phyloP scores from a whole-genome alignment of 2,329 filamentous ascomycete genomes.

The Scytalidium sp. region DNA sequence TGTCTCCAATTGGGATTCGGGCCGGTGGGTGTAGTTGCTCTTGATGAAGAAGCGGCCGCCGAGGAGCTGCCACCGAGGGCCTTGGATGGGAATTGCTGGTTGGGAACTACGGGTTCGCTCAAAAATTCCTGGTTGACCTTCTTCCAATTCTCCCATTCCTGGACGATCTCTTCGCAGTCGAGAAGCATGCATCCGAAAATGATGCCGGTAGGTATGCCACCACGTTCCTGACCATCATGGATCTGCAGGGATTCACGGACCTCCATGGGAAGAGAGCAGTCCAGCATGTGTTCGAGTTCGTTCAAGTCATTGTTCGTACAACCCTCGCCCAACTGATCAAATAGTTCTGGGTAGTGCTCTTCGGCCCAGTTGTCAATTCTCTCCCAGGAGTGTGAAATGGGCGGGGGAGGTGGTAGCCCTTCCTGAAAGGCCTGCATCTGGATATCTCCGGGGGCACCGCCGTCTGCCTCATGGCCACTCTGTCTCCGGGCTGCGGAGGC shows the following conservation, averaged over 20 bases:
- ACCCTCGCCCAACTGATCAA: slow-evolving; percentile 87
- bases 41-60: slow-evolving; percentile 64
- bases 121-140: slow-evolving; percentile 90
- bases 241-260: slow-evolving; percentile 86
- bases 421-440: slow-evolving; percentile 96
- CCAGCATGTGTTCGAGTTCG: slow-evolving; percentile 91
- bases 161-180: slow-evolving; percentile 96
- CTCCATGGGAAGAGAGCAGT: slow-evolving; percentile 90
- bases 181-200: slow-evolving; percentile 93
- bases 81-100: slow-evolving; percentile 65
- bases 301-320: slow-evolving; percentile 94
- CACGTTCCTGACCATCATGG: slow-evolving; percentile 96
- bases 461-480: slow-evolving; percentile 64
- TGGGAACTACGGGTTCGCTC: slow-evolving; percentile 45
- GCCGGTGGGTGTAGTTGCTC: slow-evolving; percentile 50
- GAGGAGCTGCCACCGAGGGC: slow-evolving; percentile 63
- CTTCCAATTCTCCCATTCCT: slow-evolving; percentile 97
- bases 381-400: slow-evolving; percentile 85
- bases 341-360: slow-evolving; percentile 91
- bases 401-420: slow-evolving; percentile 84
- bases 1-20: slow-evolving; percentile 72
- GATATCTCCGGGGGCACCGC: slow-evolving; percentile 75
- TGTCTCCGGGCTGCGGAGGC: slow-evolving; percentile 63
- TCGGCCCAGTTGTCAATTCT: slow-evolving; percentile 94
- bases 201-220: slow-evolving; percentile 85